Evolutionary conservation across 176 grass and related monocot species (phyloP).

Genomic region (Lolium rigidum): DNA sequence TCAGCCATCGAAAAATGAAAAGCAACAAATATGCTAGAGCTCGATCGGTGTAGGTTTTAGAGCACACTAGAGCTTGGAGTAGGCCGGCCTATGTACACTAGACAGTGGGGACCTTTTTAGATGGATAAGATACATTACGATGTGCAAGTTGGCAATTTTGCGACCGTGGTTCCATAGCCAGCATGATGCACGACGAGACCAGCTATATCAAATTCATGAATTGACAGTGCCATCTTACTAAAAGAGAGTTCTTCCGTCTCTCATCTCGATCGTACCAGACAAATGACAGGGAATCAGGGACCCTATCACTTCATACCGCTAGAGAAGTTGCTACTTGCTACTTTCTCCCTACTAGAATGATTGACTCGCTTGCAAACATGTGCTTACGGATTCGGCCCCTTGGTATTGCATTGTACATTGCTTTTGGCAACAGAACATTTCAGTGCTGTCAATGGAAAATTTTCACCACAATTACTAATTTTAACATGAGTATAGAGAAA

Average conservation of each 20-base stretch:
- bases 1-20: too few species aligned
- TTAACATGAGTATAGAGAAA: not conserved
- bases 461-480: not conserved
- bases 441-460: not conserved
- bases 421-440: not conserved
- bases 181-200: slow-evolving; percentile 31
- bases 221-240: slow-evolving; percentile 29
- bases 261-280: slow-evolving; percentile 24
- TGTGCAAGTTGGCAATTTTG: slow-evolving; percentile 42
- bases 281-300: slow-evolving; percentile 20
- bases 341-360: slow-evolving; percentile 15
- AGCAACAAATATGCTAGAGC: not conserved
- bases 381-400: not conserved
- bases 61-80: not conserved
- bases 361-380: slow-evolving; percentile 12
- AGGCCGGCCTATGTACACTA: not conserved
- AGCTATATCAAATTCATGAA: slow-evolving; percentile 39
- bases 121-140: slow-evolving; percentile 37
- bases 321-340: not conserved
- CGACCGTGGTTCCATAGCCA: slow-evolving; percentile 39
- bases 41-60: not conserved
- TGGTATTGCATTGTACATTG: not conserved
- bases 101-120: slow-evolving; percentile 16
- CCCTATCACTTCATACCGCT: not conserved
- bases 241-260: not conserved